phyloP scores from a whole-genome alignment of 2,329 filamentous ascomycete genomes.

The Fusarium praegraminearum region DNA sequence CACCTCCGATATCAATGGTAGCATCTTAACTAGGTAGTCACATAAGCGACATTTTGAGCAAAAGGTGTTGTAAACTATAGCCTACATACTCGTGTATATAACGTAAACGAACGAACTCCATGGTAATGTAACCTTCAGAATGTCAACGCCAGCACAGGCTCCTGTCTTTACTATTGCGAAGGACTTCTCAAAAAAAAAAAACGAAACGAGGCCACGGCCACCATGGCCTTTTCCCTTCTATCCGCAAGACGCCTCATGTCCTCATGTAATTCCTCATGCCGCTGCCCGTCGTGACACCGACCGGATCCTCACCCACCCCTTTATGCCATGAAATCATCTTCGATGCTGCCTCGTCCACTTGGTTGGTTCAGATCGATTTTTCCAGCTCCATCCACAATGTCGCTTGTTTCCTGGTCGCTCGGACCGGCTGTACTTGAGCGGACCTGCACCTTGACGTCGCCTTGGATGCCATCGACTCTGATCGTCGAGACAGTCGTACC shows the following conservation, averaged over 20 bases:
- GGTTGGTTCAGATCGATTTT: slow-evolving; percentile 55
- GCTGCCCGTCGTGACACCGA: not conserved
- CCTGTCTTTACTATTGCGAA: not conserved
- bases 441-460: slow-evolving; percentile 68
- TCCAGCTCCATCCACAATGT: slow-evolving; percentile 60
- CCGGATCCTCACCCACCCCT: not conserved
- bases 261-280: not conserved
- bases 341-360: slow-evolving; percentile 51
- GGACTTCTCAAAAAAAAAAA: not conserved
- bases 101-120: not conserved
- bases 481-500: slow-evolving; percentile 58
- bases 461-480: slow-evolving; percentile 66
- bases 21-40: not conserved
- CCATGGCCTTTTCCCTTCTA: not conserved
- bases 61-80: not conserved
- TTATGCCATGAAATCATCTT: slow-evolving; percentile 61
- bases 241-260: not conserved
- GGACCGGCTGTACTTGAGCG: slow-evolving; percentile 52
- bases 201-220: not conserved
- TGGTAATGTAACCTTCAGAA: not conserved
- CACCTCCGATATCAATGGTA: not conserved
- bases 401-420: slow-evolving; percentile 47
- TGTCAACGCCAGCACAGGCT: not conserved
- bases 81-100: not conserved
- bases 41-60: not conserved